Evolutionary conservation across 371 early-diverging fungal genomes (phyloP), one percentile per base, ranked within the genome.

Genomic region (Mortierella sp.): DNA sequence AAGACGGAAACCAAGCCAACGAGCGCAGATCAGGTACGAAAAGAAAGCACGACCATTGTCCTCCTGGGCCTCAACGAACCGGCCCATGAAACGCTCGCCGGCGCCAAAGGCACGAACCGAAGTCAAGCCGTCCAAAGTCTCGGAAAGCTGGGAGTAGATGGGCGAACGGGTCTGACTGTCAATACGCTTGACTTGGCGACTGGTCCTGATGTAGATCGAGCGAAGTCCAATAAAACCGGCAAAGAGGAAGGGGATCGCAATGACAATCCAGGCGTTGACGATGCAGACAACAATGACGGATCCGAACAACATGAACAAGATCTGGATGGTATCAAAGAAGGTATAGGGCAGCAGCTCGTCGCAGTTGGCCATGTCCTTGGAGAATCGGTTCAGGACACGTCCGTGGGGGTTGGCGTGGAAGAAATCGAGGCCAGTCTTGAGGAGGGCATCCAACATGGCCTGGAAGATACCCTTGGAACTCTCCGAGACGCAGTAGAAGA

Each of bases 151-250:
- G 13, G 94, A 79, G 73, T 92, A 94, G 51, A 95, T 88, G 9
- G 95, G 95, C 1, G 88, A 87, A 5, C 91, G 89, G 0, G 91
- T 85, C 28, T 91, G 82, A 34, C 91, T 89, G 79, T 94, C 94
- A 53, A 95, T 86, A 16, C 95, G 92, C 88, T 94, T 95, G 72
- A 95, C 86, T 72, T 94, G 92, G 14, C 95, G 91, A n/a, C 90
- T 89, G 24, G 90, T 78, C 53, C 72, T 73, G 78, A 93, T 83
- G 75, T 93, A 93, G 21, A 86, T 44, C 0, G 53, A 54, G 16
- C 89, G 86, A 5, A 90, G 75, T 16, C 79, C 70, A 67, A 79
- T 76, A 57, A 87, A 89, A 0, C 77, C 85, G 2, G 64, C 75
- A 40, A 86, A 59, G 21, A 89, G 71, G 76, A 87, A 80, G 0